Percentiles rank a stretch among this genome's conserved stretches.
phyloP scores from a whole-genome alignment of 371 early-diverging fungal genomes.

The Blastocladiella emersonii region DNA sequence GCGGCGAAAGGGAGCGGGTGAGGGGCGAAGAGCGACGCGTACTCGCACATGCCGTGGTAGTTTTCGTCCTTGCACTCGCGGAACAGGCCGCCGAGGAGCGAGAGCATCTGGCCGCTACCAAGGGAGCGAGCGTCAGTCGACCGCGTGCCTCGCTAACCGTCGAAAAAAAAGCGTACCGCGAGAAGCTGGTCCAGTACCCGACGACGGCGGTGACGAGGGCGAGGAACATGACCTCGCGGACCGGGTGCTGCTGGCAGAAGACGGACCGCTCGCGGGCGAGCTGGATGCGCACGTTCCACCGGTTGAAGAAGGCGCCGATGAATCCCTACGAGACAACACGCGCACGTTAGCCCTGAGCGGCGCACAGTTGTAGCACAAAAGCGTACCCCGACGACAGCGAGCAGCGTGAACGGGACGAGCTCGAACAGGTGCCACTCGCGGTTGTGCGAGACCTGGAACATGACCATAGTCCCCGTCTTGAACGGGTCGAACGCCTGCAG shows the following conservation, averaged over 20 bases:
- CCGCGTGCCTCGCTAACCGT: too few species aligned
- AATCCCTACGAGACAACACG: slow-evolving; percentile 41
- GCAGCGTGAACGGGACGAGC: slow-evolving; percentile 55
- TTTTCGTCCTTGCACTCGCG: slow-evolving; percentile 56
- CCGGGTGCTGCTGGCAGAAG: slow-evolving; percentile 31
- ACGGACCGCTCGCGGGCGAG: slow-evolving; percentile 17
- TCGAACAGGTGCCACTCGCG: slow-evolving; percentile 81
- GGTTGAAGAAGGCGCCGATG: slow-evolving; percentile 67
- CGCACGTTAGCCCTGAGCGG: slow-evolving; percentile 21
- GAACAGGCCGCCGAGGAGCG: slow-evolving; percentile 61
- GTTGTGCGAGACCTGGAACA: slow-evolving; percentile 79
- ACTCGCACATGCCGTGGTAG: slow-evolving; percentile 50
- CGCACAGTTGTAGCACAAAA: slow-evolving; percentile 21
- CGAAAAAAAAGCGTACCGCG: slow-evolving; percentile 29
- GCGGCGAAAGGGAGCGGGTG: not conserved
- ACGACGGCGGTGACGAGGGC: slow-evolving; percentile 57
- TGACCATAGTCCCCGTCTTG: slow-evolving; percentile 73
- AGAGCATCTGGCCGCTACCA: slow-evolving; percentile 48
- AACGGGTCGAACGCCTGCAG: slow-evolving; percentile 64
- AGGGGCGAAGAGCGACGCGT: slow-evolving; percentile 17
- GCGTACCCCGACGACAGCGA: slow-evolving; percentile 73
- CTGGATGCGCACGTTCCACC: slow-evolving; percentile 49
- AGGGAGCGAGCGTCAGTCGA: not conserved
- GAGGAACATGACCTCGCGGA: slow-evolving; percentile 56
- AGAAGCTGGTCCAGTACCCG: slow-evolving; percentile 58